Evolutionary conservation across 495 filamentous ascomycete species (phyloP), one percentile per base, ranked within the genome.

Genomic region (Aspergillus sclerotiicarbonarius): DNA sequence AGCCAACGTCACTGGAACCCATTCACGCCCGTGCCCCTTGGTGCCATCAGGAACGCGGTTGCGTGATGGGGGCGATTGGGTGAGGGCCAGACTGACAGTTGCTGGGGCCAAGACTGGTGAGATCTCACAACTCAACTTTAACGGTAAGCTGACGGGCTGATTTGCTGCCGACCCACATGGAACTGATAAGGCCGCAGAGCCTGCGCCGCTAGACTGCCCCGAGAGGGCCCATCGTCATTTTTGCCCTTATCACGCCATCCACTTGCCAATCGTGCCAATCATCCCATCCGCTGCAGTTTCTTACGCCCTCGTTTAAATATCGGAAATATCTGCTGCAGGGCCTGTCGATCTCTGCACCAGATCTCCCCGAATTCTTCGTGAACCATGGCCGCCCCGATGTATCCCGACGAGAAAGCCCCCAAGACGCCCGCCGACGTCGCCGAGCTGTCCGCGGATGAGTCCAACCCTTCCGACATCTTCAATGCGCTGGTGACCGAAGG

Each of bases 401-500:
- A 31, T 16, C 9, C 8, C 13, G 47, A 50, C 21, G 47, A 50
- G 5, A 31, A 50, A 13, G 15, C 15, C 12, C 29, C n/a, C 18
- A 21, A 50, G 25, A 15, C 30, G 9, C 47, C 47, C 9, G 47
- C 47, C n/a, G 20, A 50, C 8, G 47, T 50, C 29, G 21, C 30
- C 16, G 47, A 50, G 29, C 31, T 50, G 25, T 21, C 16, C 8
- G n/a, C 48, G 1, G 57, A 70, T 44, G 62, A 30, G 10, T 53
- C 61, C 2, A 56, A 47, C 16, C 65, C 66, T 0, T 13, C 62
- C 8, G 62, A 68, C 13, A 60, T 62, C 3, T 67, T 70, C 50
- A 64, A 56, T 20, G 68, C 66, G 8, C 51, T 70, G 32, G 58
- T 68, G 18, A 66, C 61, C 1, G 68, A 64, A 62, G 68, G 68